A percentile compares a stretch with the other conserved stretches of the same genome.
Evolutionary conservation across 345 rosid genomes (phyloP).

Genomic region (Schrenkiella parvula): DNA sequence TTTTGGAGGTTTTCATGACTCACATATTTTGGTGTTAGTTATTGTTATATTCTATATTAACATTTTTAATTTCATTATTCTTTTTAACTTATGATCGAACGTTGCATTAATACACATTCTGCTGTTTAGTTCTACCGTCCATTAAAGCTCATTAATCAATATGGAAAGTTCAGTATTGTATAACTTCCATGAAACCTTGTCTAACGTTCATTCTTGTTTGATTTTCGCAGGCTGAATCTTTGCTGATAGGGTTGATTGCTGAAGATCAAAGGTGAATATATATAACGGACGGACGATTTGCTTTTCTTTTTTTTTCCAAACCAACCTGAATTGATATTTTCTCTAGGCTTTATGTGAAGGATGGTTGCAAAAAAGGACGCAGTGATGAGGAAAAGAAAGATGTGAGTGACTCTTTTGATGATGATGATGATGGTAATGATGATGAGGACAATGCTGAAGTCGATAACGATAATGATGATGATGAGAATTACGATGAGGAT

Average conservation of each 20-base stretch:
- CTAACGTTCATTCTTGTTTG: not conserved
- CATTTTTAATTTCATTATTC: not conserved
- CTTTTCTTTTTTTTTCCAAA: too few relatives aligned
- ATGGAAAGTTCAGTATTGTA: not conserved
- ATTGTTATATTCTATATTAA: not conserved
- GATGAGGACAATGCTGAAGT: too few relatives aligned
- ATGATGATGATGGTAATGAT: too few relatives aligned
- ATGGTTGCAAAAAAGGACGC: too few relatives aligned
- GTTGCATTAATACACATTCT: not conserved
- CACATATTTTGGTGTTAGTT: not conserved
- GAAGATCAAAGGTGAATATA: conserved; percentile 40
- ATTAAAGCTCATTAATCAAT: not conserved
- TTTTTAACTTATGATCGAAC: not conserved
- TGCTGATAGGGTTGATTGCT: conserved; percentile 34
- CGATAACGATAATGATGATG: too few relatives aligned
- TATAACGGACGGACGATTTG: too few relatives aligned
- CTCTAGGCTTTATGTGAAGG: too few relatives aligned
- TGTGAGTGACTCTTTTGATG: too few relatives aligned
- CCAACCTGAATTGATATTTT: too few relatives aligned
- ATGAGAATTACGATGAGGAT: too few relatives aligned
- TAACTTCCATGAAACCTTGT: not conserved
- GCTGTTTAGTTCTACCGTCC: not conserved
- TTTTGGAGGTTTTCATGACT: not conserved
- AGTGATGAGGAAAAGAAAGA: too few relatives aligned
- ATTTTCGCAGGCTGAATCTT: conserved; percentile 30